Evolutionary conservation across 768 basidiomycete species (phyloP).

Genomic region (Xerocomus spinulosus): DNA sequence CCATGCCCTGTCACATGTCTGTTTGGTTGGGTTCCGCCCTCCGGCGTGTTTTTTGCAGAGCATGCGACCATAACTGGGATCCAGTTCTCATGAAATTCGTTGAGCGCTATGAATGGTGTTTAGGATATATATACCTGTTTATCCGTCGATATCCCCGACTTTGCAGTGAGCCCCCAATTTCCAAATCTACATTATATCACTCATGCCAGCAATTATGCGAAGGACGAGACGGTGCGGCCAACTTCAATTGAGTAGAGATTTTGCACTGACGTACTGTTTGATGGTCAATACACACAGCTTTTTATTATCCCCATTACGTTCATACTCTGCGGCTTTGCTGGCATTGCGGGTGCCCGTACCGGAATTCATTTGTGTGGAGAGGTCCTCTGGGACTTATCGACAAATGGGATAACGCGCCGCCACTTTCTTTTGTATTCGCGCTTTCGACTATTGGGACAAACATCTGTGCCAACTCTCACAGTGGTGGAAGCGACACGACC

Average conservation of each 20-base stretch:
- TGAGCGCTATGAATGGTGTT: constrained; percentile 70
- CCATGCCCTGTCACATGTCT: constrained; percentile 87
- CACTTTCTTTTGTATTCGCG: constrained; percentile 70
- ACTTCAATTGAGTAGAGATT: not conserved
- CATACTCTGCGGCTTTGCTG: constrained; percentile 71
- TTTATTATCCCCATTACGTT: constrained; percentile 74
- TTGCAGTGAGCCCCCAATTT: constrained; percentile 43
- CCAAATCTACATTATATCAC: not conserved
- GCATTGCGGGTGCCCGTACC: constrained; percentile 77
- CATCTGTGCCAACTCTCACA: constrained; percentile 58
- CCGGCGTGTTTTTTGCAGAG: constrained; percentile 52
- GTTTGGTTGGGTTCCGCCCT: constrained; percentile 59
- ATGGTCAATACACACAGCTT: constrained; percentile 69
- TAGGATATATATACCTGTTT: constrained; percentile 71
- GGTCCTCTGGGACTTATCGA: constrained; percentile 64
- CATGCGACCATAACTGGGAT: constrained; percentile 44
- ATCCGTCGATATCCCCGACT: constrained; percentile 81
- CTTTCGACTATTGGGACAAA: constrained; percentile 35
- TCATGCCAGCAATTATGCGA: constrained; percentile 63
- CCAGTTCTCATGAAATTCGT: constrained; percentile 71
- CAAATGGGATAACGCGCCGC: constrained; percentile 81
- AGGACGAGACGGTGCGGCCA: constrained; percentile 38
- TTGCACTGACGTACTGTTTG: constrained; percentile 4
- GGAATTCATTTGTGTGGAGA: constrained; percentile 54
- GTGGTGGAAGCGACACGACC: constrained; percentile 81